A percentile compares a stretch with the other conserved stretches of the same genome.
phyloP scores from a whole-genome alignment of 192 early-diverging fungal species.

The Physocladia obscura region DNA sequence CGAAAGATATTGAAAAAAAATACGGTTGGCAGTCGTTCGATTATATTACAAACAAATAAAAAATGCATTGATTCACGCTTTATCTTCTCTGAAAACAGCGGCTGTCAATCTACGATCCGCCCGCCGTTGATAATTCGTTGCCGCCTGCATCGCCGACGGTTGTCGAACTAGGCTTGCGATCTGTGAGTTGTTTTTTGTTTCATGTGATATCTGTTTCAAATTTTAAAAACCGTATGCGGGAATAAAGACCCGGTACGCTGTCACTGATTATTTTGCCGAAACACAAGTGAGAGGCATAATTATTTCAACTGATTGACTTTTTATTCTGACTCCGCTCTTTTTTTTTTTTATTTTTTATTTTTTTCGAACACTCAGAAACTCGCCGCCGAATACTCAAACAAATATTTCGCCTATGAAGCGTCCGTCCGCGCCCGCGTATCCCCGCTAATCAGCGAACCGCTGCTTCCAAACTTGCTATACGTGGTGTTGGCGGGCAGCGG shows the following conservation, averaged over 20 bases:
- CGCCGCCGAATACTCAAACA: background rate
- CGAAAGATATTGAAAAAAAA: too few species aligned
- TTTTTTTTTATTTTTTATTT: background rate
- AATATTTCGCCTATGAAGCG: conserved; percentile 10
- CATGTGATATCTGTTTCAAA: background rate
- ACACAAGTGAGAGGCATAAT: too few species aligned
- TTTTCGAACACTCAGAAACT: background rate
- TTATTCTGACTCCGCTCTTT: too few species aligned
- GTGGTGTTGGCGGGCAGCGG: background rate
- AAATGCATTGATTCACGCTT: too few species aligned
- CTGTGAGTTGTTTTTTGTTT: background rate
- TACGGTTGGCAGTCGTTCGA: too few species aligned
- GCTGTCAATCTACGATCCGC: conserved; percentile 10
- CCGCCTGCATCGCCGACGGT: conserved; percentile 2
- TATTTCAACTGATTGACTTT: too few species aligned
- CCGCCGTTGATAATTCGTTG: background rate
- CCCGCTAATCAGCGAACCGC: background rate
- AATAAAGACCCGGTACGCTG: conserved; percentile 1
- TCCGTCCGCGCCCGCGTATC: background rate
- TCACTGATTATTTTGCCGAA: background rate
- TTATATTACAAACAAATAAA: too few species aligned
- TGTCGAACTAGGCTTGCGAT: conserved; percentile 4
- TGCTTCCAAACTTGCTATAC: conserved; percentile 18
- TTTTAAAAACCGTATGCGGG: too few species aligned
- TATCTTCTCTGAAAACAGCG: too few species aligned